phyloP scores from a whole-genome alignment of 2,329 filamentous ascomycete species.

The Lecanosticta acicola region DNA sequence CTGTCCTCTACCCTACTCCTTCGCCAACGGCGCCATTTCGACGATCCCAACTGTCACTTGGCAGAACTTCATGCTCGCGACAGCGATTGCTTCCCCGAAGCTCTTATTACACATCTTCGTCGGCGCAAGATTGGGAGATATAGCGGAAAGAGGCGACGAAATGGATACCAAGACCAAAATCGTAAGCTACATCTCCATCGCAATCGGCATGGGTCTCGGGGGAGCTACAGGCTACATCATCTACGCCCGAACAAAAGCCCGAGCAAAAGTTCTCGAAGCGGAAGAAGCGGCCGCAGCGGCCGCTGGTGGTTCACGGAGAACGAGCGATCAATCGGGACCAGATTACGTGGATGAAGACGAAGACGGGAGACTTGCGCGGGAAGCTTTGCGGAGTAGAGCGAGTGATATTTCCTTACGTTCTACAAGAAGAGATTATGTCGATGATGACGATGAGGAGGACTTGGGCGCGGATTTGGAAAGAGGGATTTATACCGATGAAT shows the following conservation, averaged over 20 bases:
- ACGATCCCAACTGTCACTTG: conserved; percentile 86
- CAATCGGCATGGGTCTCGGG: conserved; percentile 65
- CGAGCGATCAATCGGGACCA: conserved; percentile 9
- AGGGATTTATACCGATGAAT: conserved; percentile 38
- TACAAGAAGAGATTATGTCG: conserved; percentile 38
- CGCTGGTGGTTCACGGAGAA: conserved; percentile 19
- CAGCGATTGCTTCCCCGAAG: conserved; percentile 76
- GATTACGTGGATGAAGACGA: conserved; percentile 32
- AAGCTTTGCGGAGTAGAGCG: conserved; percentile 44
- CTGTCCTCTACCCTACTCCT: conserved; percentile 85
- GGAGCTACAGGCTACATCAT: conserved; percentile 75
- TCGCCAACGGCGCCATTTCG: conserved; percentile 89
- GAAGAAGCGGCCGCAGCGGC: conserved; percentile 38
- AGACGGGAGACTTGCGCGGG: conserved; percentile 38
- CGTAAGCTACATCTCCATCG: conserved; percentile 78
- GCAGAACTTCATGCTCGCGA: conserved; percentile 71
- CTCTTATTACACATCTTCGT: conserved; percentile 90
- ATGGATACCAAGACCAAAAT: conserved; percentile 75
- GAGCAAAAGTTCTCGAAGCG: conserved; percentile 46
- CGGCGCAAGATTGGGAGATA: conserved; percentile 70
- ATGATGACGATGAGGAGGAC: neutral
- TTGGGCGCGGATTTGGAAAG: conserved; percentile 38
- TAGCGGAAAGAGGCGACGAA: conserved; percentile 75
- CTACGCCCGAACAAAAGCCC: conserved; percentile 57
- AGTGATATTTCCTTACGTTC: conserved; percentile 49